Evolutionary conservation across 192 early-diverging fungal genomes (phyloP), one percentile per base, ranked within the genome.

Genomic region (Chytriomyces confervae): DNA sequence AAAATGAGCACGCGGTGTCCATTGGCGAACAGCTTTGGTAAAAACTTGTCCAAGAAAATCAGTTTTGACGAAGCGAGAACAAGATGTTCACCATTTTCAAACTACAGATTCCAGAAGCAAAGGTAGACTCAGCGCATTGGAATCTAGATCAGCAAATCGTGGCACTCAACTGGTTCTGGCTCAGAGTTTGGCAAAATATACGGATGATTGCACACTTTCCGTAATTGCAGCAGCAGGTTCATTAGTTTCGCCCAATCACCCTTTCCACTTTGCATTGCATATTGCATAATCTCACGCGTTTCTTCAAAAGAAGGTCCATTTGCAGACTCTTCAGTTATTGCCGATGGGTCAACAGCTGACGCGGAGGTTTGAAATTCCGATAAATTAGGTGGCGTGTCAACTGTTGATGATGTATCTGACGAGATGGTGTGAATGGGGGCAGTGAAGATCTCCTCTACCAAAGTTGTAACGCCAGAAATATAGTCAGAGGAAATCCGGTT

Each of bases 121-220:
- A 1, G 1, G 0, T 57, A 18, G 51, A 10, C 51, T n/a, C n/a
- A n/a, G n/a, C n/a, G n/a, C n/a, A n/a, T n/a, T n/a, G n/a, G n/a
- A n/a, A 53, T 18, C 51, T 53, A 44, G 46, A 20, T 24, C n/a
- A 71, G 77, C 51, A 57, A 36, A 65, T 46, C 75, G n/a, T n/a
- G n/a, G n/a, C n/a, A n/a, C n/a, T n/a, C 81, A 13, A 95, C 83
- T 50, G 67, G 78, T 72, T 90, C 90, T 16, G 93, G 86, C 73
- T 71, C 85, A 62, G 9, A 94, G 69, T 67, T 79, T 75, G 0
- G 79, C 75, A 80, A 84, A 84, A 4, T 81, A 78, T 80, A 94
- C 91, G 24, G 84, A 79, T 97, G 95, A 76, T 93, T 91, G 10
- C 94, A 90, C 0, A 87, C 88, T 80, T 97, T 97, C 20, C 95